Conservation (phyloP, 2,329 filamentous ascomycete genomes). For the Ophiocordyceps australis region DNA sequence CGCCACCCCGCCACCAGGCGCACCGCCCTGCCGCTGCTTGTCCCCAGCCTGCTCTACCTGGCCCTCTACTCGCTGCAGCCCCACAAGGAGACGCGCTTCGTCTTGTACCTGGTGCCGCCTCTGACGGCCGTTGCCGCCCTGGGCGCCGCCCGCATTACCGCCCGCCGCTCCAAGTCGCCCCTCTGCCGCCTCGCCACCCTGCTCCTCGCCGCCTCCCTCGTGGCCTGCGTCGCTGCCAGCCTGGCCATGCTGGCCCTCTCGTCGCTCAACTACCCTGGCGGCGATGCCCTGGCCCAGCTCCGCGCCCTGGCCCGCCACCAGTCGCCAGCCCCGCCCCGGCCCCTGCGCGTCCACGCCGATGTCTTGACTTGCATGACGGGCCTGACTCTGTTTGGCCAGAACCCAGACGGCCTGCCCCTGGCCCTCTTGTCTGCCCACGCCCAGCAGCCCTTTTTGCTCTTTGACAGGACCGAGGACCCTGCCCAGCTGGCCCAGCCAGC, state of each 20-base stretch:
- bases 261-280: conserved; percentile 85
- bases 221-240: conserved; percentile 41
- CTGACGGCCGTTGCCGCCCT: conserved; percentile 63
- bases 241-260: conserved; percentile 57
- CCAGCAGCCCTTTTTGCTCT: conserved; percentile 14
- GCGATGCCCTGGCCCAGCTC: conserved; percentile 49
- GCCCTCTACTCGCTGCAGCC: conserved; percentile 72
- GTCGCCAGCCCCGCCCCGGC: conserved; percentile 6
- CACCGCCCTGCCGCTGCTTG: conserved; percentile 28
- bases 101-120: conserved; percentile 71
- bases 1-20: conserved; percentile 23
- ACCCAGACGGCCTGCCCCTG: conserved; percentile 17
- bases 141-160: conserved; percentile 53
- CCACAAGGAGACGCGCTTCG: conserved; percentile 92
- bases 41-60: conserved; percentile 56
- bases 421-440: conserved; percentile 9
- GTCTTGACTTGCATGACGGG: conserved; percentile 55
- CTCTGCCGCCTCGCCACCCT: conserved; percentile 35
- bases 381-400: conserved; percentile 45
- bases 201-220: conserved; percentile 37
- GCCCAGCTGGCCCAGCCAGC: conserved; percentile 20
- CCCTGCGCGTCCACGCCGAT: conserved; percentile 38
- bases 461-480: conserved; percentile 46
- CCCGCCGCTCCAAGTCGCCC: conserved; percentile 41
- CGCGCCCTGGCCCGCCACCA: conserved; percentile 13